Percentiles rank a stretch among this genome's conserved stretches.
Evolutionary conservation across 495 filamentous ascomycete genomes (phyloP).

Genomic region (Xylaria venustula): DNA sequence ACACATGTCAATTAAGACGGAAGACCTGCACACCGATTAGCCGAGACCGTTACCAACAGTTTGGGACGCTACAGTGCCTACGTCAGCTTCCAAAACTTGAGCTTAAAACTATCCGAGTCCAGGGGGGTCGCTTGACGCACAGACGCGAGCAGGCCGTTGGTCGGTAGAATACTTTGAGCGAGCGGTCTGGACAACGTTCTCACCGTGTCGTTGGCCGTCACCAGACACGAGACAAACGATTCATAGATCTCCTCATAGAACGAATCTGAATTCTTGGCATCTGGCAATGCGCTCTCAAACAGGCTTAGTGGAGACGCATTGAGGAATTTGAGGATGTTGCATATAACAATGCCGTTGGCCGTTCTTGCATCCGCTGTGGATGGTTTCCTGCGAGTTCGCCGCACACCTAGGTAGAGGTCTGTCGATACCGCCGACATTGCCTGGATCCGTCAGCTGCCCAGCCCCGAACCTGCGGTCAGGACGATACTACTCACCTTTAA

Average conservation of each 20-base stretch:
- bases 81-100: conserved; percentile 55
- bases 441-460: conserved; percentile 28
- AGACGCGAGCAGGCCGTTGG: conserved; percentile 32
- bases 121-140: conserved; percentile 42
- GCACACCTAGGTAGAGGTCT: conserved; percentile 42
- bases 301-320: conserved; percentile 51
- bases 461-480: background rate
- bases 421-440: conserved; percentile 39
- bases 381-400: conserved; percentile 35
- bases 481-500: conserved; percentile 41
- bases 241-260: conserved; percentile 52
- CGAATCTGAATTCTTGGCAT: conserved; percentile 38
- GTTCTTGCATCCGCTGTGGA: conserved; percentile 34
- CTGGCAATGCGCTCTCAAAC: conserved; percentile 33
- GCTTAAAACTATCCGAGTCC: conserved; percentile 37
- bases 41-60: conserved; percentile 6
- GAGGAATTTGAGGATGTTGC: conserved; percentile 53
- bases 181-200: conserved; percentile 44
- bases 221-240: conserved; percentile 50
- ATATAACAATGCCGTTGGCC: conserved; percentile 41
- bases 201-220: conserved; percentile 50
- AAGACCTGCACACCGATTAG: conserved; percentile 37
- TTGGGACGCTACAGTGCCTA: conserved; percentile 31
- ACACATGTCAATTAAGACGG: conserved; percentile 50
- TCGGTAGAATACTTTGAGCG: conserved; percentile 46